Evolutionary conservation across 169 alveolate species (phyloP), one percentile per base, ranked within the genome.

Genomic region (Toxoplasma gondii): DNA sequence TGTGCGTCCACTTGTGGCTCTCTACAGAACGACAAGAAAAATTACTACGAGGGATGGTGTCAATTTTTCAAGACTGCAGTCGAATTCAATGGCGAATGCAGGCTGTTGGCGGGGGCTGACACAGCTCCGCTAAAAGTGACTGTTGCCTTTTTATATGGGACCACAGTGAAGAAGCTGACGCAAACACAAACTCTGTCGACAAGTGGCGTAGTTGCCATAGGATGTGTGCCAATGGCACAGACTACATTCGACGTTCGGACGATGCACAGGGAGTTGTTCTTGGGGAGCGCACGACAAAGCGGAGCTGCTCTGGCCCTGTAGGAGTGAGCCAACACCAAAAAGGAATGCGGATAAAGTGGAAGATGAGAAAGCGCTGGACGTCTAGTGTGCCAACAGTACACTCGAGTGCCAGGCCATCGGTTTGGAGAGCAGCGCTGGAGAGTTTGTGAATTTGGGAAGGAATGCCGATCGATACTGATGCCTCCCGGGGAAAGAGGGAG

Each of bases 261-360:
- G 31, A 88, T 96, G 94, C 80, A 70, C 88, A 94, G 81, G 41
- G 96, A 96, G 16, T 91, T 96, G 91, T 96, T 96, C 84, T 93
- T 96, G 39, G n/a, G 96, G 88, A 92, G 83, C 84, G 96, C 96
- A 38, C 82, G 95, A 78, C 43, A 95, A 31, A 96, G 95, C 82
- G 97, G 97, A 7, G 97, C 95, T 88, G 95, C 96, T n/a, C 34
- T 96, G 67, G 88, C 93, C 67, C 88, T 95, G 67, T 95, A 93
- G 78, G 78, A 64, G 16, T 19, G 58, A 49, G 58, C 58, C 27
- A 49, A 17, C 58, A 49, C 58, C 58, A 49, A 49, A 17, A 9
- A 49, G 12, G 58, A 49, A 49, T 49, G 58, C 27, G 22, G 22
- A 49, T 49, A 17, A 49, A 49, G 58, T 49, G 58, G 22, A 49